Base-by-base conservation (phyloP, 345 rosid genomes). In the Moricandia arvensis region DNA sequence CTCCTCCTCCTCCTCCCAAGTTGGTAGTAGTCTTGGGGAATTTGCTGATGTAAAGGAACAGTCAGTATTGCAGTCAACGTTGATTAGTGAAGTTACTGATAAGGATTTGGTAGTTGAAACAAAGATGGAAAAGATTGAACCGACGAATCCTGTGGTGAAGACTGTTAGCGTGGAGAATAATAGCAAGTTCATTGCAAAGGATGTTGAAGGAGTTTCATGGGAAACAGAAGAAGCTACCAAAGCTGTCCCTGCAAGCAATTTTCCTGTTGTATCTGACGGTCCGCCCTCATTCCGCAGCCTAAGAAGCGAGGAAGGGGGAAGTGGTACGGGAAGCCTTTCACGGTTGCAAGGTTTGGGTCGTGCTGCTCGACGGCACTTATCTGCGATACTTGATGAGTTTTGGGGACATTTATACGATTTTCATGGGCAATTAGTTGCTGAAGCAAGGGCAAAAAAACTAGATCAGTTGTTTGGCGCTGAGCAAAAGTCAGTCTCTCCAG, bases 311-410 rank as follows among this genome's bases (percentile, higher is more conserved):
- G 99, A 90, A 12, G 85, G 85, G 65, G 99, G 94, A 59, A 91
- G 82, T 83, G 90, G 93, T 75, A 69, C 84, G 29, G 99, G 94
- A 62, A 93, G 98, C 78, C 97, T 96, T 75, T 91, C 98, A 29
- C 89, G 94, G 83, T 84, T 96, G 82, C 91, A 87, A 73, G 99
- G 98, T 59, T 76, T 96, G 73, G 99, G 99, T 8, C 96, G 99
- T 70, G 96, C 97, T 68, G 96, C 99, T 3, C 83, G 98, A 79
- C 87, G 93, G 31, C 95, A 96, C 62, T 73, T 96, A 74, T 87
- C 96, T 60, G 78, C 75, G 3, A 84, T 71, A 68, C 94, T 96
- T 49, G 93, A 85, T 60, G 99, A 96, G 69, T 96, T 96, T 82
- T 96, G 99, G 99, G 97, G 89, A 30, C 98, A 89, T 59, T 71